Base-by-base conservation (phyloP, 305 asterid genomes). In the Solanum chacoense region DNA sequence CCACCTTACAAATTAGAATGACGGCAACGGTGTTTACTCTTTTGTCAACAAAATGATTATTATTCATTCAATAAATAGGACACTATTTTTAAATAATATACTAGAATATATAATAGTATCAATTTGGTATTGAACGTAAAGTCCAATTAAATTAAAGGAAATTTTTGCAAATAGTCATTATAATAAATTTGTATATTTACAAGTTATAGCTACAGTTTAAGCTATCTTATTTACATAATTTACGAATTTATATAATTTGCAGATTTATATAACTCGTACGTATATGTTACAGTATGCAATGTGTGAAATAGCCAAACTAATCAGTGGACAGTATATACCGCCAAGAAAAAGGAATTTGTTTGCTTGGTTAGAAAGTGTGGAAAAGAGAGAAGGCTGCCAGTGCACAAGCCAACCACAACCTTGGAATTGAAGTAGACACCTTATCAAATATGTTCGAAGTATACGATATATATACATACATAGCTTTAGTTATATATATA, bases 201-300 rank as follows among this genome's bases (percentile, higher is more conserved):
- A 0, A 0, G 0, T 1, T 50, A 0, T 50, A 50, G 0, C 0
- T 50, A 50, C 3, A 2, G 0, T 50, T 50, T 50, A 50, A 50
- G 0, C 0, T 50, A 0, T 0, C 50, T 40, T 1, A 0, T 40
- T 40, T 40, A 50, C 16, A 50, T 16, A 50, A 50, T 16, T 16
- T 0, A 50, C 9, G 3, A 1, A 16, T 0, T 50, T 50, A 0
- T 50, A 6, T 50, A 50, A 16, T 6, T 50, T 1, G 0, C 45
- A 40, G 14, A 0, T 40, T 40, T 40, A 40, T 40, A 11, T 38
- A 38, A 6, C 36, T 6, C 37, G 37, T 35, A 35, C 37, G 8
- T 35, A 7, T 35, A 35, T 35, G 1, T 2, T 50, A 50, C 65
- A 16, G 9, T 50, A 50, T 50, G 65, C 65, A 50, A 6, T 18